Conservation (phyloP, 2,329 filamentous ascomycete species). For the Ophiostoma angusticollis region DNA sequence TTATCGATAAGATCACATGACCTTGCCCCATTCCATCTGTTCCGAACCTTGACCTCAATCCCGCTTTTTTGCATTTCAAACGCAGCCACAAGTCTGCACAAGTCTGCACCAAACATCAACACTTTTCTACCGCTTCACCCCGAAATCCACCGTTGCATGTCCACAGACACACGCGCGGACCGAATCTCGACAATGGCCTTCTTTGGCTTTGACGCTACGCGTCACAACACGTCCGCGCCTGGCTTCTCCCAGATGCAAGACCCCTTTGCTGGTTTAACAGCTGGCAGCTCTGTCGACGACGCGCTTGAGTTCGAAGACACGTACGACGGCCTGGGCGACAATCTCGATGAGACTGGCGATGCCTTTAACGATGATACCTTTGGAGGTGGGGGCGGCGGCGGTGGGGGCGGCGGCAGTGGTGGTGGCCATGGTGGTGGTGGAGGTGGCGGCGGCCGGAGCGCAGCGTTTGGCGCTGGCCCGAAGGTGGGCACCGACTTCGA, state of each 20-base stretch:
- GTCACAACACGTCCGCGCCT: conserved; percentile 54
- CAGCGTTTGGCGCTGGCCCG: conserved; percentile 25
- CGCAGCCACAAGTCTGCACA: too few relatives aligned
- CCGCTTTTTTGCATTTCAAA: neutral
- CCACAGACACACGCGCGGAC: neutral
- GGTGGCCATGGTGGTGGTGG: neutral
- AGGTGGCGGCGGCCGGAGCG: conserved; percentile 11
- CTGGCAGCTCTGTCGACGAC: conserved; percentile 47
- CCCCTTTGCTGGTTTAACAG: conserved; percentile 73
- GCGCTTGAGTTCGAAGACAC: conserved; percentile 83
- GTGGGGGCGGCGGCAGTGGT: conserved; percentile 27
- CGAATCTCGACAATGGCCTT: conserved; percentile 58
- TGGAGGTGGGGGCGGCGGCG: conserved; percentile 40
- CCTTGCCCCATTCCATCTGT: neutral
- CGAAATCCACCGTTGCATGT: neutral
- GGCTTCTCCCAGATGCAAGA: conserved; percentile 77
- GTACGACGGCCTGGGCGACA: conserved; percentile 86
- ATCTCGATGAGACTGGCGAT: conserved; percentile 84
- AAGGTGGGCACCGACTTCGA: conserved; percentile 86
- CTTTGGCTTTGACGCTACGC: conserved; percentile 71
- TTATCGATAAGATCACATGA: neutral
- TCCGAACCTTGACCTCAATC: neutral
- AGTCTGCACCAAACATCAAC: too few relatives aligned
- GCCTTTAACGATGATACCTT: conserved; percentile 97
- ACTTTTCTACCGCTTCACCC: neutral